phyloP scores from a whole-genome alignment of 306 rosid genomes.

The Albizia julibrissin region DNA sequence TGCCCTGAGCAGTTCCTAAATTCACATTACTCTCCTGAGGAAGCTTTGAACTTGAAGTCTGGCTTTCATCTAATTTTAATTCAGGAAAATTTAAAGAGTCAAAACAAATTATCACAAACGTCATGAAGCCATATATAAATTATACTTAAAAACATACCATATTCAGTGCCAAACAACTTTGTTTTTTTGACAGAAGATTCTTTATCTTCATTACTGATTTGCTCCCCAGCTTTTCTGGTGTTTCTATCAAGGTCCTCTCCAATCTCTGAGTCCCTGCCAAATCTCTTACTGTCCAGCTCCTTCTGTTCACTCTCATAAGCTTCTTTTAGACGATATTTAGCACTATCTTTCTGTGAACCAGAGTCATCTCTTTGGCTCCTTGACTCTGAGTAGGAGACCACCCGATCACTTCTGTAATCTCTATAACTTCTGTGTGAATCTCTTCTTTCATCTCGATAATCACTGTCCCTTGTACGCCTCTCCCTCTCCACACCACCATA shows the following conservation, averaged over 20 bases:
- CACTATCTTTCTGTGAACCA: conserved; percentile 44
- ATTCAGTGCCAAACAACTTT: conserved; percentile 49
- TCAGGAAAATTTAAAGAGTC: neutral
- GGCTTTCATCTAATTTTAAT: conserved; percentile 40
- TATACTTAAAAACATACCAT: conserved; percentile 46
- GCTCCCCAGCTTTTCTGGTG: conserved; percentile 49
- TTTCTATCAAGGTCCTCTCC: conserved; percentile 47
- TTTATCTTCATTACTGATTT: conserved; percentile 47
- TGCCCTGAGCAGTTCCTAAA: conserved; percentile 39
- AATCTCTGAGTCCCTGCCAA: conserved; percentile 40
- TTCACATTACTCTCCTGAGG: conserved; percentile 54
- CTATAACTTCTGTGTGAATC: conserved; percentile 59
- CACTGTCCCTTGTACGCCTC: conserved; percentile 51
- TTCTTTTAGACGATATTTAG: conserved; percentile 48
- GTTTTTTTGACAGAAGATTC: conserved; percentile 60
- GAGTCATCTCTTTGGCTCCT: conserved; percentile 54
- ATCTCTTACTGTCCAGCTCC: conserved; percentile 54
- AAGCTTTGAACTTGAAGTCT: conserved; percentile 46
- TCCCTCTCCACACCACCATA: conserved; percentile 62
- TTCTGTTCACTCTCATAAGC: conserved; percentile 50
- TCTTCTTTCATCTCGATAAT: conserved; percentile 61
- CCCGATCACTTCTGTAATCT: conserved; percentile 58
- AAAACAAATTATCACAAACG: neutral
- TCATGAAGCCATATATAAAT: conserved; percentile 8
- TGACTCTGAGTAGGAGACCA: conserved; percentile 45